These are phyloP conservation scores for Eimeria tenella DNA, from an alignment of 169 alveolate genomes.

Conservation along the genomic window DNA sequence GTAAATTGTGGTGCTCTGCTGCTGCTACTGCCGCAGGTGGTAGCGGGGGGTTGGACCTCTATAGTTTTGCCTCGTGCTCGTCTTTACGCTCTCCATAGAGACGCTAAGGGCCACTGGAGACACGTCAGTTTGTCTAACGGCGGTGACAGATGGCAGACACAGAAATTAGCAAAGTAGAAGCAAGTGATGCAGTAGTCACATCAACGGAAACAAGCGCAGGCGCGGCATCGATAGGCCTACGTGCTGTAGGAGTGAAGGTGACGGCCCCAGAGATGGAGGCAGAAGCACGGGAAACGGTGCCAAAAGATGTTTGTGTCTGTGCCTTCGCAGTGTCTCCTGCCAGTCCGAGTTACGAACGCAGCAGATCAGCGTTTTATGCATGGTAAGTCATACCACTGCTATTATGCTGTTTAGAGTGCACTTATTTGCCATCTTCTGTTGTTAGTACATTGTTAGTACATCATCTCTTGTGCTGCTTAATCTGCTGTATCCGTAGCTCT, in stretches of 20 bases:
- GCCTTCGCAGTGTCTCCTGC: slow-evolving; percentile 54
- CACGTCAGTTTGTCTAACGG: slow-evolving; percentile 25
- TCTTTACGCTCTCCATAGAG: slow-evolving; percentile 53
- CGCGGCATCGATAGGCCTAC: too few relatives aligned
- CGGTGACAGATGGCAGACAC: not conserved
- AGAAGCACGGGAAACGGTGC: not conserved
- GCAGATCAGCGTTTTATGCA: slow-evolving; percentile 69
- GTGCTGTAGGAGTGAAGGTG: too few relatives aligned
- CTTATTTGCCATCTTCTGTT: not conserved
- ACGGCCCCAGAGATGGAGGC: not conserved
- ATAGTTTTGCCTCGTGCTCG: slow-evolving; percentile 52
- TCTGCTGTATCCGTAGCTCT: not conserved
- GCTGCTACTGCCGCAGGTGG: slow-evolving; percentile 45
- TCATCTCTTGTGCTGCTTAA: not conserved
- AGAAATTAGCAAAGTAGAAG: not conserved
- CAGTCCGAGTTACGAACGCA: slow-evolving; percentile 60
- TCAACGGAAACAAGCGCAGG: too few relatives aligned
- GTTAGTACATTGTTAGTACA: not conserved
- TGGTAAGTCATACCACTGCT: slow-evolving; percentile 8
- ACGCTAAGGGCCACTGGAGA: slow-evolving; percentile 48
- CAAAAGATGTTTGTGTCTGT: not conserved
- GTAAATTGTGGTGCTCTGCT: not conserved
- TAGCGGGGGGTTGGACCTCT: slow-evolving; percentile 70
- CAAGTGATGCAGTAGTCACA: not conserved
- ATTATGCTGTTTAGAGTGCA: too few relatives aligned